Percentiles rank a stretch among this genome's conserved stretches.
These are phyloP conservation scores for Fraxinus floribunda DNA, from an alignment of 305 asterid species.

Conservation along the genomic window DNA sequence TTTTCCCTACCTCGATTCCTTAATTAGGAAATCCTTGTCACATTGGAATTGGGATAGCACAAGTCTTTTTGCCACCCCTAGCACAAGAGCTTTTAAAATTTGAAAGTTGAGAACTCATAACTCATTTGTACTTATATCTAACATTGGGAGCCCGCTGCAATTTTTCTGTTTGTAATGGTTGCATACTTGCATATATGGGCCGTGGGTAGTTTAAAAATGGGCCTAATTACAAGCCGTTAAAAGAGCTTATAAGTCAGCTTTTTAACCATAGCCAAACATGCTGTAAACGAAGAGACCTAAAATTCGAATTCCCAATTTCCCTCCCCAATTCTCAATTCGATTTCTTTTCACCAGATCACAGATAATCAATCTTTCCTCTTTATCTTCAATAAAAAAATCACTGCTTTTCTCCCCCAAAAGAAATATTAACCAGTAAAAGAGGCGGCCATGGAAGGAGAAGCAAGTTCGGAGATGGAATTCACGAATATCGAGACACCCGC, in stretches of 20 bases:
- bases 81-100: too few relatives aligned
- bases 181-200: neutral
- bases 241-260: neutral
- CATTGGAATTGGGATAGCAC: neutral
- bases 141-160: neutral
- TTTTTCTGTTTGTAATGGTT: neutral
- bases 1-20: neutral
- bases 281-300: neutral
- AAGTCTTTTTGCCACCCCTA: neutral
- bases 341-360: neutral
- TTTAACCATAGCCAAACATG: neutral
- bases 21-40: neutral
- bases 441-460: slow-evolving; percentile 49
- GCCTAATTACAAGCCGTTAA: neutral
- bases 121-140: neutral
- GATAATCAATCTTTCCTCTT: neutral
- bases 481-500: slow-evolving; percentile 49
- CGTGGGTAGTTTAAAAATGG: neutral
- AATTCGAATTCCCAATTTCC: neutral
- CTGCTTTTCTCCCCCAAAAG: neutral
- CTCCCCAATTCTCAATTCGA: neutral
- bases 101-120: neutral
- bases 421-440: neutral
- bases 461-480: slow-evolving; percentile 55
- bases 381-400: neutral